Conservation (phyloP, 805 yeast genomes). For the Candida hungchunana region DNA sequence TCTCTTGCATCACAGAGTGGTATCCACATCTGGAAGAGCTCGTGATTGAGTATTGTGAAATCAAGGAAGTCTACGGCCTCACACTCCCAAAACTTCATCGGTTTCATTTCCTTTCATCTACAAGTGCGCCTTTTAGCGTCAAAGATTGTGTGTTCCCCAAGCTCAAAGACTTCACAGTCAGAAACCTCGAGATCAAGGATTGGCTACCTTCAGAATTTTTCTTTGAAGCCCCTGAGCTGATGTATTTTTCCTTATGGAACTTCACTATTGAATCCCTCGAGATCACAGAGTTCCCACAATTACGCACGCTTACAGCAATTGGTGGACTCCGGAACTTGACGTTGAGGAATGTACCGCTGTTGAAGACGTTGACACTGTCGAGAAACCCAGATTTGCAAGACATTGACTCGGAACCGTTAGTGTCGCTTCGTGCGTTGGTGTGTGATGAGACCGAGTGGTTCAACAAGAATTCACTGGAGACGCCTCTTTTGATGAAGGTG, state of each 20-base stretch:
- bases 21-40: slow-evolving; percentile 12
- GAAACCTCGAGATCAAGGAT: slow-evolving; percentile 13
- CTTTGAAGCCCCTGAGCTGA: slow-evolving; percentile 11
- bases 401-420: no score
- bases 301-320: slow-evolving; percentile 7
- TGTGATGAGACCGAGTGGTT: no score
- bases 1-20: slow-evolving; percentile 1
- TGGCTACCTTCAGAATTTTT: slow-evolving; percentile 7
- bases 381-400: no score
- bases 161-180: slow-evolving; percentile 12
- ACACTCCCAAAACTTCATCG: slow-evolving; percentile 2
- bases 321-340: slow-evolving; percentile 12
- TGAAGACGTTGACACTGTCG: no score
- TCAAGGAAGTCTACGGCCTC: slow-evolving; percentile 5
- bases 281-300: slow-evolving; percentile 4
- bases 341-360: no score
- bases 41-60: slow-evolving; percentile 14
- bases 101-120: slow-evolving; percentile 12
- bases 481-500: no score
- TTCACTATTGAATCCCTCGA: slow-evolving; percentile 8
- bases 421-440: no score
- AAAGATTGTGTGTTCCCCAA: slow-evolving; percentile 13
- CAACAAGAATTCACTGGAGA: no score
- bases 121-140: slow-evolving; percentile 13
- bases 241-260: slow-evolving; percentile 7